Evolutionary conservation across 2,329 filamentous ascomycete genomes (phyloP).

Genomic region (Clonostachys rhizophaga): DNA sequence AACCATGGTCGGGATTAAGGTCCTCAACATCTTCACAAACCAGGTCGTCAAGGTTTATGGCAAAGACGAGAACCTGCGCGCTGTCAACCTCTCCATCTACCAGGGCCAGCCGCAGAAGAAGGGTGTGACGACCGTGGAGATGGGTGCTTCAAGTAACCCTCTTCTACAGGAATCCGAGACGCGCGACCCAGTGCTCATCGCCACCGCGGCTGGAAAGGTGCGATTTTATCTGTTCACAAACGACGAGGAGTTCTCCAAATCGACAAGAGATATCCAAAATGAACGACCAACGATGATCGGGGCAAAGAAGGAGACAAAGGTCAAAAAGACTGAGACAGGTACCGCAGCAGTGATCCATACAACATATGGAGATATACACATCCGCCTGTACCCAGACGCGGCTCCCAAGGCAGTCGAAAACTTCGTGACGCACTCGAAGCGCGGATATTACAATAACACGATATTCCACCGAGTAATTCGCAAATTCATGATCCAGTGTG

Average conservation of each 20-base stretch:
- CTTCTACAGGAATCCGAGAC: constrained; percentile 87
- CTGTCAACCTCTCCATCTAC: constrained; percentile 80
- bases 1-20: constrained; percentile 87
- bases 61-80: constrained; percentile 81
- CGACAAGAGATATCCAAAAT: constrained; percentile 87
- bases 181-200: constrained; percentile 82
- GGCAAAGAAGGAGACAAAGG: constrained; percentile 44
- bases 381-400: constrained; percentile 87
- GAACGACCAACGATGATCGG: constrained; percentile 75
- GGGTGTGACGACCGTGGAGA: constrained; percentile 86
- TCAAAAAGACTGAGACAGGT: constrained; percentile 66
- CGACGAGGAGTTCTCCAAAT: constrained; percentile 76
- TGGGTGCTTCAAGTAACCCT: constrained; percentile 94
- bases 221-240: constrained; percentile 99
- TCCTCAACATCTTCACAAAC: constrained; percentile 94
- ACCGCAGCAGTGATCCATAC: constrained; percentile 85
- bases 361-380: constrained; percentile 86
- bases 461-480: constrained; percentile 97
- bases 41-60: constrained; percentile 86
- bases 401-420: constrained; percentile 96
- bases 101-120: constrained; percentile 96
- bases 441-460: constrained; percentile 94
- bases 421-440: constrained; percentile 86
- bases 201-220: constrained; percentile 79
- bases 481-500: constrained; percentile 99